These are phyloP conservation scores for Scheffersomyces segobiensis DNA, from an alignment of 1,139 yeast genomes.

Conservation along the genomic window DNA sequence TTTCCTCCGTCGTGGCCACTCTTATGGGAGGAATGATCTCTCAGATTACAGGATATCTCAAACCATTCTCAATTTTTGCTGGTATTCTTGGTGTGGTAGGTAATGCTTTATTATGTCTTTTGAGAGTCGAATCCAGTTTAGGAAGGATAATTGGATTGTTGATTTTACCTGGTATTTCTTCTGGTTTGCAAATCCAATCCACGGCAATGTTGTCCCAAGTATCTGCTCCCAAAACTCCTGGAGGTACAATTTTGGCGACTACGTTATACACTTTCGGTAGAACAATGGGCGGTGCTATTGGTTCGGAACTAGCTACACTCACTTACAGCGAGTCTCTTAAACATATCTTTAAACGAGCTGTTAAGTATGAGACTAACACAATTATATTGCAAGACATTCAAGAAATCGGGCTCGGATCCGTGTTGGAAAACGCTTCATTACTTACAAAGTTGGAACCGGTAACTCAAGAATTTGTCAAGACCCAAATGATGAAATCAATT, in stretches of 20 bases:
- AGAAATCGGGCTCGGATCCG: constrained; percentile 11
- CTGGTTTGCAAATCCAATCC: constrained; percentile 33
- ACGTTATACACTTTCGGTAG: constrained; percentile 45
- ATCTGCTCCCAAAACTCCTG: constrained; percentile 40
- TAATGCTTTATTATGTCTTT: constrained; percentile 30
- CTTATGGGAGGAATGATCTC: constrained; percentile 29
- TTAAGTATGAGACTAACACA: constrained; percentile 17
- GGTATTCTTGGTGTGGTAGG: constrained; percentile 32
- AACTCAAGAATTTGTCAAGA: constrained; percentile 26
- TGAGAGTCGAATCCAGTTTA: constrained; percentile 28
- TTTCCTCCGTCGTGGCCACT: constrained; percentile 33
- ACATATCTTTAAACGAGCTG: constrained; percentile 10
- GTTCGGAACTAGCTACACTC: constrained; percentile 35
- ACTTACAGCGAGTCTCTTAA: neutral
- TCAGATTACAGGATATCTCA: constrained; percentile 30
- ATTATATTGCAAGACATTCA: constrained; percentile 20
- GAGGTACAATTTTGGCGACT: constrained; percentile 49
- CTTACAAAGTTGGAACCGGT: constrained; percentile 23
- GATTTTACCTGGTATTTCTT: constrained; percentile 32
- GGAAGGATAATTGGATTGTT: constrained; percentile 34
- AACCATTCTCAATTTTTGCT: constrained; percentile 30
- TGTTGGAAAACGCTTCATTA: constrained; percentile 21
- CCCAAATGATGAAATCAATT: constrained; percentile 30
- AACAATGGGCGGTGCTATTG: constrained; percentile 49
- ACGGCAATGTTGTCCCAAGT: constrained; percentile 31